A percentile compares a stretch with the other conserved stretches of the same genome.
Conservation (phyloP, 2,329 filamentous ascomycete genomes). For the Cytospora piceae region DNA sequence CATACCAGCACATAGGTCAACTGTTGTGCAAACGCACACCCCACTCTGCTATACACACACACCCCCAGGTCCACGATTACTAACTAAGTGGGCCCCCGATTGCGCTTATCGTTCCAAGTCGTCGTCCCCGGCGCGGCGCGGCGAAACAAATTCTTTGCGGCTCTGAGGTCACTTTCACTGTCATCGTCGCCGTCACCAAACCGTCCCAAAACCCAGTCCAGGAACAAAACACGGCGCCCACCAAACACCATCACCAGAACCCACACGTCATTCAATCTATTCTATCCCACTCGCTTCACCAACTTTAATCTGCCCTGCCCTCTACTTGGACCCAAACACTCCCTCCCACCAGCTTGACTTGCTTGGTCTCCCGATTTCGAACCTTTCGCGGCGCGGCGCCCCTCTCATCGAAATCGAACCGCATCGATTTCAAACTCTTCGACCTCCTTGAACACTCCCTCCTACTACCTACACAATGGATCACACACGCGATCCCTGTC, state of each 20-base stretch:
- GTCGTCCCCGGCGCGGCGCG: slow-evolving; percentile 1
- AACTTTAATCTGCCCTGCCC: neutral
- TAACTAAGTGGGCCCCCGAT: neutral
- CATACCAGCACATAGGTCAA: too few relatives aligned
- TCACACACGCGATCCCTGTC: slow-evolving; percentile 95
- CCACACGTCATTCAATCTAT: slow-evolving; percentile 7
- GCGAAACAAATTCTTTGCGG: slow-evolving; percentile 4
- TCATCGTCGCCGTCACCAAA: neutral
- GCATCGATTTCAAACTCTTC: neutral
- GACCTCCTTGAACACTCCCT: neutral
- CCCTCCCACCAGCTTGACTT: neutral
- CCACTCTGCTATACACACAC: too few relatives aligned
- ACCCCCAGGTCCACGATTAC: neutral
- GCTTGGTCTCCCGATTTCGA: neutral
- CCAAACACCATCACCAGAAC: neutral
- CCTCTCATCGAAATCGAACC: neutral
- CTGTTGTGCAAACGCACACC: too few relatives aligned
- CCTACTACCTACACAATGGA: slow-evolving; percentile 42
- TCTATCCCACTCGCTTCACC: neutral
- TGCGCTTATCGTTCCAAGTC: neutral
- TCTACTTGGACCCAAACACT: neutral
- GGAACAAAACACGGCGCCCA: neutral
- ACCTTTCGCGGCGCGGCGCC: neutral
- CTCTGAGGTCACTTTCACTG: neutral
- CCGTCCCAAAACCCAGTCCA: neutral